Conservation (phyloP, 805 yeast species). For the Barnettozyma sucrosica region DNA sequence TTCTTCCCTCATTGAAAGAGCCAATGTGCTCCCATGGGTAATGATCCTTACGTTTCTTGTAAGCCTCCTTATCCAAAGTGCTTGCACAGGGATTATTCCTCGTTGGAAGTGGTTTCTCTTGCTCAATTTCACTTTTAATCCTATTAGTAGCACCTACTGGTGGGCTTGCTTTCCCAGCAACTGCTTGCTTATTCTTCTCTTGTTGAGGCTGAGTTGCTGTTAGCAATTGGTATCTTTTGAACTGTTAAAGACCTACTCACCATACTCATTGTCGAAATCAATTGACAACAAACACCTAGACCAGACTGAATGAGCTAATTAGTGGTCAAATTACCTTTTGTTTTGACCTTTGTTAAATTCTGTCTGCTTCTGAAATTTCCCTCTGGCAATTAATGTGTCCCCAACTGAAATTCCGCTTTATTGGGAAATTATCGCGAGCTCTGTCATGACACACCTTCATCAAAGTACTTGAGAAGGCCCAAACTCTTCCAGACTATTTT, state of each 20-base stretch:
- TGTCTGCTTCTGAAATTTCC: background rate
- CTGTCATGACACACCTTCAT: background rate
- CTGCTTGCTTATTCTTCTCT: background rate
- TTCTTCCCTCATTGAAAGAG: slow-evolving; percentile 22
- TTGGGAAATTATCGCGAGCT: background rate
- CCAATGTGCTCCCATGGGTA: slow-evolving; percentile 35
- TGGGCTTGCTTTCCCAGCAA: background rate
- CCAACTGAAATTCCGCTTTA: background rate
- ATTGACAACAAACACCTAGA: background rate
- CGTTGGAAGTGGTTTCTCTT: background rate
- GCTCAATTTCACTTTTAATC: background rate
- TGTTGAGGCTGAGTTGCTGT: background rate
- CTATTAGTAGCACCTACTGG: background rate
- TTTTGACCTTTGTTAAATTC: background rate
- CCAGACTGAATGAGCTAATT: background rate
- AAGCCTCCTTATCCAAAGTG: slow-evolving; percentile 1
- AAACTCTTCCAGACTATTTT: too few relatives aligned
- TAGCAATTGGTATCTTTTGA: too few relatives aligned
- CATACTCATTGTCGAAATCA: background rate
- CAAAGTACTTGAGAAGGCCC: too few relatives aligned
- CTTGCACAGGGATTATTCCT: background rate
- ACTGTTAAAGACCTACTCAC: background rate
- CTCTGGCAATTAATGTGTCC: background rate
- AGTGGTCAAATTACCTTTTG: background rate
- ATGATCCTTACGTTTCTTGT: slow-evolving; percentile 6